Conservation (phyloP, 192 early-diverging fungal species). For the Funneliformis geosporum region DNA sequence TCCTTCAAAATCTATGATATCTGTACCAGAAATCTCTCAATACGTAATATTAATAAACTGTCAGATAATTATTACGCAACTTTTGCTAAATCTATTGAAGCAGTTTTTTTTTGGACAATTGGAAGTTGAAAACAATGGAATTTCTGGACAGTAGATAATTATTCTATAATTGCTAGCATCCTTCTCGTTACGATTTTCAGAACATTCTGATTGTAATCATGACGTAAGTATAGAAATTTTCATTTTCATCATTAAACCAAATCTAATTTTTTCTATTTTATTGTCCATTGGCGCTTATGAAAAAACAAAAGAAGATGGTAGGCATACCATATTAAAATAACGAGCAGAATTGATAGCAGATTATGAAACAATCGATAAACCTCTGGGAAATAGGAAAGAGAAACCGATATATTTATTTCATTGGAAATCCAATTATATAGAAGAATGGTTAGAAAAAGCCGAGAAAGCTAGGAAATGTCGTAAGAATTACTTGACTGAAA, state of each 20-base stretch:
- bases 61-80: not conserved
- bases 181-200: not conserved
- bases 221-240: not conserved
- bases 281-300: not conserved
- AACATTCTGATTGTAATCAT: conserved; percentile 19
- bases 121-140: conserved; percentile 11
- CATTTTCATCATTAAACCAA: no score
- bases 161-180: not conserved
- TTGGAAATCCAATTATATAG: not conserved
- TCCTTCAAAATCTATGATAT: no score
- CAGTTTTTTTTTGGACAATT: conserved; percentile 16
- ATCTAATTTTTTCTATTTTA: not conserved
- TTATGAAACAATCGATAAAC: not conserved
- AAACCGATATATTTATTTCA: not conserved
- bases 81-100: not conserved
- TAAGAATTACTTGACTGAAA: no score
- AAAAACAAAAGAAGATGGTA: not conserved
- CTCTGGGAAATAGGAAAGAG: not conserved
- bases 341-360: not conserved
- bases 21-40: no score
- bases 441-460: not conserved
- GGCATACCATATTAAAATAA: not conserved
- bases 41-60: no score
- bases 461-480: no score
- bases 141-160: not conserved